phyloP scores from a whole-genome alignment of 2,329 filamentous ascomycete genomes.

The Colletotrichum salicis region DNA sequence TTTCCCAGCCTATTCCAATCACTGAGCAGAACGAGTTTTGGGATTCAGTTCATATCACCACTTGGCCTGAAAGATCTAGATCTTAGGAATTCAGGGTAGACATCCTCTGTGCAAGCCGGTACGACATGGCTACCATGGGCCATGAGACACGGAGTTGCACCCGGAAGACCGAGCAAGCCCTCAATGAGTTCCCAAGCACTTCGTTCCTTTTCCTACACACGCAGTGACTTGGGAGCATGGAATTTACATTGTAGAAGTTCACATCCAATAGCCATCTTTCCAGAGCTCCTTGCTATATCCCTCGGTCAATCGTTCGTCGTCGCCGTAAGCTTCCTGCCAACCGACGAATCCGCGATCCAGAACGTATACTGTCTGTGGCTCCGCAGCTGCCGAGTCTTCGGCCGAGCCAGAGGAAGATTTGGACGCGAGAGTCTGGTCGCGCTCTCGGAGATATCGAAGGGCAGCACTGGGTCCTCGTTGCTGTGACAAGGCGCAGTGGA shows the following conservation, averaged over 20 bases:
- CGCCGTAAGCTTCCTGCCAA: conserved; percentile 88
- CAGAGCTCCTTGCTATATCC: conserved; percentile 87
- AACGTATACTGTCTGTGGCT: conserved; percentile 80
- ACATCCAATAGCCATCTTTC: conserved; percentile 64
- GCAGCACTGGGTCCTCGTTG: conserved; percentile 89
- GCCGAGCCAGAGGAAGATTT: conserved; percentile 23
- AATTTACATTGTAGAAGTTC: not conserved
- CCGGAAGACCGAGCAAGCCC: not conserved
- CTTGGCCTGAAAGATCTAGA: not conserved
- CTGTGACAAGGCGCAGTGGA: conserved; percentile 94
- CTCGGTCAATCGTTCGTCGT: conserved; percentile 84
- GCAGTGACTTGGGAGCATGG: too few species aligned
- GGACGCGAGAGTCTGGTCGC: conserved; percentile 59
- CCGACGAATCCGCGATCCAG: conserved; percentile 85
- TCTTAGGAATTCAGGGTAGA: not conserved
- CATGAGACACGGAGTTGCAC: not conserved
- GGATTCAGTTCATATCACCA: not conserved
- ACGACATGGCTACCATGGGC: not conserved
- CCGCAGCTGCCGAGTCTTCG: conserved; percentile 7
- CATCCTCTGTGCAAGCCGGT: not conserved
- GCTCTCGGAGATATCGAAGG: conserved; percentile 79
- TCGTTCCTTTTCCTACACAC: too few species aligned
- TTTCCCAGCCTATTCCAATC: not conserved
- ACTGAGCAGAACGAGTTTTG: not conserved
- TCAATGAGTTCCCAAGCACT: not conserved